Base-by-base conservation (phyloP, 805 yeast species). In the Myxozyma mucilagina region DNA sequence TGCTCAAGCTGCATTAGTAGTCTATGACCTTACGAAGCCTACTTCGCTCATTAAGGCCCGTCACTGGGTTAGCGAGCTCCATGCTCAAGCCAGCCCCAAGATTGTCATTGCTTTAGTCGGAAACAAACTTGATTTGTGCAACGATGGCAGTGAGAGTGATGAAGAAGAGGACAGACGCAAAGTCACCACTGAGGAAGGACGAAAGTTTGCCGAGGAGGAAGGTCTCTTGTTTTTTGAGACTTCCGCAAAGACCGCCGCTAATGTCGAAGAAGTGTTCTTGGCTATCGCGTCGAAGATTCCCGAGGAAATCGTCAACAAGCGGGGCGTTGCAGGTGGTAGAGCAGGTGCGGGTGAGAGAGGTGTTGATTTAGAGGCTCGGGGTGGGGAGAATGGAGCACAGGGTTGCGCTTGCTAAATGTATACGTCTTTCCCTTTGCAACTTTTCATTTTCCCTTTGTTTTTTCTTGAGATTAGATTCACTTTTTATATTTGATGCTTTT, bases 31-130 rank as follows among this genome's bases (percentile, higher is more conserved):
- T 67, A 92, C 98, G 43, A 91, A 91, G 72, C 97, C 97, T 2
- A 94, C 96, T 13, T 87, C 96, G 29, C 93, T 93, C 70, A 87
- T 91, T 69, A 91, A 93, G 75, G 98, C 98, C 7, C 87, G 97
- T 70, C 97, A 93, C 76, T 93, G 99, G 99, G 97, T 93, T 57
- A 89, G 89, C 71, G 98, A 93, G 74, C 82, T 93, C 68, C 96
- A 90, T 72, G 96, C 92, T 68, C 98, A 92, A 76, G 97, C 97
- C 18, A 81, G 89, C n/a, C 89, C 89, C 66, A 92, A 87, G 65
- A 93, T 93, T 54, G 84, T 90, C 60, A 91, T 93, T 74, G 98
- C 98, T 2, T 80, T 93, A 42, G 97, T 92, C 34, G 99, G 97
- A 42, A 93, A 92, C 79, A 93, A 93, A 77, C 82, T 84, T 61